Conservation (phyloP, 768 basidiomycete species). For the Boletus reticuloceps region DNA sequence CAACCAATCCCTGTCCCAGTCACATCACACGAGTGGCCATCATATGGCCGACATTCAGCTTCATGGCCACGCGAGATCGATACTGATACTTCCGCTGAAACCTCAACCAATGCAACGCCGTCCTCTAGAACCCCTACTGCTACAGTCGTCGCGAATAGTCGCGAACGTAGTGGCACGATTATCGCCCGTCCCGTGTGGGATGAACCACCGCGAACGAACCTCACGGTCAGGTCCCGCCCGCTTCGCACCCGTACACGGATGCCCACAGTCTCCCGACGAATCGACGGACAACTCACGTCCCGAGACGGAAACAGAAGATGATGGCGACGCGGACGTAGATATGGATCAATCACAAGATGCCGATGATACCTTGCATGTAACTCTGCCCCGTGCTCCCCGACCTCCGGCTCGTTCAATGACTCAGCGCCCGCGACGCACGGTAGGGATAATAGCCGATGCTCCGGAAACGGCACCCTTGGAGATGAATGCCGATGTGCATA, state of each 20-base stretch:
- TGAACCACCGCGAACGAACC: conserved; percentile 22
- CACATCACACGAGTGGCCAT: conserved; percentile 17
- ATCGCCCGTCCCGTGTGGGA: conserved; percentile 68
- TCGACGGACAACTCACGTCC: conserved; percentile 54
- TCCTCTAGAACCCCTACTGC: conserved; percentile 60
- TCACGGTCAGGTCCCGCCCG: conserved; percentile 30
- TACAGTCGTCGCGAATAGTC: conserved; percentile 51
- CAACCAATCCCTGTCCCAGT: conserved; percentile 17
- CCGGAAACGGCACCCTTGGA: conserved; percentile 34
- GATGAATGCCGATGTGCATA: conserved; percentile 47
- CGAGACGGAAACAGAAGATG: conserved; percentile 79
- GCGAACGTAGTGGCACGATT: conserved; percentile 76
- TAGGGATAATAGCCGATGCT: conserved; percentile 47
- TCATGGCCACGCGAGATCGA: conserved; percentile 44
- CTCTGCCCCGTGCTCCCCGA: conserved; percentile 32
- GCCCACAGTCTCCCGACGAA: conserved; percentile 39
- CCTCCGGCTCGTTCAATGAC: conserved; percentile 31
- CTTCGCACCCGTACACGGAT: conserved; percentile 30
- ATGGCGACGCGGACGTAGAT: conserved; percentile 54
- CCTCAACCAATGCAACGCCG: conserved; percentile 59
- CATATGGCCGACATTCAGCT: conserved; percentile 20
- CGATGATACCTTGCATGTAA: conserved; percentile 30
- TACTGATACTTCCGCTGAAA: conserved; percentile 60
- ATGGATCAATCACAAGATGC: conserved; percentile 43
- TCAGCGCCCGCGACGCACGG: conserved; percentile 39